Base-by-base conservation (phyloP, 257 asterid species). In the Solanum ossicruentum region DNA sequence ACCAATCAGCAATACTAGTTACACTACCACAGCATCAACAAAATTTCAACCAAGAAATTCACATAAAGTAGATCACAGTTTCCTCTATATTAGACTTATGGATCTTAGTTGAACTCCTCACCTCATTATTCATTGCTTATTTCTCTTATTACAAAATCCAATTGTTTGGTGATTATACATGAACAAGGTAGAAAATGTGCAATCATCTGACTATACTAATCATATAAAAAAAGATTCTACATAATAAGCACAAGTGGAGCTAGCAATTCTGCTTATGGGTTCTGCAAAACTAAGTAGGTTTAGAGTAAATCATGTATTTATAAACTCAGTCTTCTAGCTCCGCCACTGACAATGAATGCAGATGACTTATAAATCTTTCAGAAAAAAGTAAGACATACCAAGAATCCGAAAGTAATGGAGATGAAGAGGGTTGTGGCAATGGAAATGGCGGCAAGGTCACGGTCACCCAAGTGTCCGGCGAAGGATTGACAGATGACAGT, bases 401-500 rank as follows among this genome's bases (percentile, higher is more conserved):
- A 88, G 86, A 92, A 91, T 71, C 94, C 93, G 72, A 90, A 90
- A 45, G 93, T 89, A 86, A 92, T 85, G 90, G 91, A 66, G 81
- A 90, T 92, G 81, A 92, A 84, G 71, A 92, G 89, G 32, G 93
- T 92, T 85, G 94, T 92, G 88, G 88, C 93, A 70, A 90, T 87
- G 84, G 94, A 89, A 84, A 92, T 88, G 89, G 94, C 90, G 32
- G 93, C 92, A 80, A 92, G 90, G 86, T 90, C 88, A 65, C 85
- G 75, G 21, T 89, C 81, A 65, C 88, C 90, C 82, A 89, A 89
- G 88, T 90, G 93, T 51, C 93, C 94, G 8, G 93, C 91, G 12
- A 90, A 89, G 20, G 94, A 90, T 80, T 90, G 94, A 16, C 89
- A 73, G 84, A 90, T 85, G 28, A 92, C 73, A 10, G 93, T 92